Percentiles rank a stretch among this genome's conserved stretches.
Conservation (phyloP, 176 grass and related monocot genomes). For the Rhynchospora tenuis region DNA sequence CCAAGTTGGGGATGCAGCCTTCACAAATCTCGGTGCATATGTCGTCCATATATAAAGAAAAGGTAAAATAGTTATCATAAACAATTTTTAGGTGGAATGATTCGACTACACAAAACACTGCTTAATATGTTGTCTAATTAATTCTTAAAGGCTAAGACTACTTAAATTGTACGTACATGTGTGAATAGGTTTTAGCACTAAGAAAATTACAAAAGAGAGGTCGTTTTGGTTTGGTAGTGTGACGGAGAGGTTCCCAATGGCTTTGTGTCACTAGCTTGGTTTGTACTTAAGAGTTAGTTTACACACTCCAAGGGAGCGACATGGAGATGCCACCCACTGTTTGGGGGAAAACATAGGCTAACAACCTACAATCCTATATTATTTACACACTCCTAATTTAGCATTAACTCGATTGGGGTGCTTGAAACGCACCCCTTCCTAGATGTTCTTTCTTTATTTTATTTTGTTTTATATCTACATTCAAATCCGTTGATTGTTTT, state of each 20-base stretch:
- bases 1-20: not conserved
- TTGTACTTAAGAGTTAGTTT: not conserved
- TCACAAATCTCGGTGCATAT: not conserved
- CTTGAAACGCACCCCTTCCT: not conserved
- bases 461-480: not conserved
- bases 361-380: slow-evolving; percentile 1
- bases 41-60: not conserved
- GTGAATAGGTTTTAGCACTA: not conserved
- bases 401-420: not conserved
- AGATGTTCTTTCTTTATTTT: not conserved
- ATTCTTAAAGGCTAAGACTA: not conserved
- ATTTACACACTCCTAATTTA: not conserved
- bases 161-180: not conserved
- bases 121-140: not conserved
- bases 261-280: not conserved
- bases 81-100: not conserved
- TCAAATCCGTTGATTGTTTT: not conserved
- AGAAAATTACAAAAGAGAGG: slow-evolving; percentile 33
- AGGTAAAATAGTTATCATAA: not conserved
- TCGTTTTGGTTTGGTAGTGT: slow-evolving; percentile 21
- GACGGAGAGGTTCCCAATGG: slow-evolving; percentile 28
- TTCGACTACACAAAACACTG: not conserved
- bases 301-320: slow-evolving; percentile 24
- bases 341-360: not conserved
- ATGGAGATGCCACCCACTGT: slow-evolving; percentile 14